These are phyloP conservation scores for Phytopythium helicoides DNA, from an alignment of 352 stramenopile genomes.

Conservation along the genomic window DNA sequence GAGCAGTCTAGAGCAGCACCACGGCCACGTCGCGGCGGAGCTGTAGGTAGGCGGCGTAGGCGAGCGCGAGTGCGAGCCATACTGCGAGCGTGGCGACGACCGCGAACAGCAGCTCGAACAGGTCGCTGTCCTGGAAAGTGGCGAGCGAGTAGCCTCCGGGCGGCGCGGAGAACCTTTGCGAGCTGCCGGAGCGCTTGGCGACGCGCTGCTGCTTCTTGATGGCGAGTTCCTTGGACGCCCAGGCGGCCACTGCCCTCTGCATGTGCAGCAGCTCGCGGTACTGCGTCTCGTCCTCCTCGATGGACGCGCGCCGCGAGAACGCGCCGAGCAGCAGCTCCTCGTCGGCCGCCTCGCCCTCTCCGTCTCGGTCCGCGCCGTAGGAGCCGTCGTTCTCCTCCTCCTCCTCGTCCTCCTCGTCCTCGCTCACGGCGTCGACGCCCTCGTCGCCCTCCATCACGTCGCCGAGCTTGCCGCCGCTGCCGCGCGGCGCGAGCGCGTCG, in stretches of 20 bases:
- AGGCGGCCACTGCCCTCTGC: constrained; percentile 48
- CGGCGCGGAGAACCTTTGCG: constrained; percentile 25
- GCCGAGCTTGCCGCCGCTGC: too few relatives aligned
- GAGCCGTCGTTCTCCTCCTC: constrained; percentile 30
- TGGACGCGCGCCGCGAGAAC: constrained; percentile 32
- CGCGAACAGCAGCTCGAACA: constrained; percentile 42
- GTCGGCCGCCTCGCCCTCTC: constrained; percentile 18
- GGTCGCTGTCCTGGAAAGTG: constrained; percentile 42
- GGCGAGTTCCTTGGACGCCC: constrained; percentile 45
- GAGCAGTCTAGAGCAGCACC: neutral
- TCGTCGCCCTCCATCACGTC: constrained; percentile 42
- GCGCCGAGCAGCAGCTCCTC: constrained; percentile 36
- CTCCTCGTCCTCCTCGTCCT: constrained; percentile 41
- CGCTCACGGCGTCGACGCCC: constrained; percentile 30
- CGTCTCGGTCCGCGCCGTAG: too few relatives aligned
- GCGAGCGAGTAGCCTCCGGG: constrained; percentile 27
- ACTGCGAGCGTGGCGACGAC: constrained; percentile 48
- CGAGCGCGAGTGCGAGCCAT: constrained; percentile 33
- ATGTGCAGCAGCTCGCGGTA: constrained; percentile 53
- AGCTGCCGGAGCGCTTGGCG: constrained; percentile 28
- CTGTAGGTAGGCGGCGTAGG: constrained; percentile 20
- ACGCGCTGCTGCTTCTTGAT: constrained; percentile 30
- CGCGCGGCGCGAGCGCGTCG: constrained; percentile 17
- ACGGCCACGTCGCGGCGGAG: neutral
- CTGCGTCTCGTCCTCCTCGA: constrained; percentile 53